Conservation (phyloP, 805 yeast species). For the Wickerhamiella azymoides region DNA sequence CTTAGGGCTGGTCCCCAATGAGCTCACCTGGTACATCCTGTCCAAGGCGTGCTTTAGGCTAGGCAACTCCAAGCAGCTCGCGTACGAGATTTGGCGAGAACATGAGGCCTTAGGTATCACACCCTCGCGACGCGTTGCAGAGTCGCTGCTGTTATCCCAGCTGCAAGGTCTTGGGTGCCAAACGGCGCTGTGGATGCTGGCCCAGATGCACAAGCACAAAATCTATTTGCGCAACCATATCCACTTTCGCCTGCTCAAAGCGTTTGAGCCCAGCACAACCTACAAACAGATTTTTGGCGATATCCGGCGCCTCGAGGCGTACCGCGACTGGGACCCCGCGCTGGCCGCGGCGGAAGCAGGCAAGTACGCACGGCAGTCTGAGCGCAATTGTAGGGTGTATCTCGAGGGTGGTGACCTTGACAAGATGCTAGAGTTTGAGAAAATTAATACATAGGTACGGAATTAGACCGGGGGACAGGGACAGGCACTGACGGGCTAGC, state of each 20-base stretch:
- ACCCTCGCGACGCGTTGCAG: conserved; percentile 17
- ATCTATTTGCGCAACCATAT: conserved; percentile 15
- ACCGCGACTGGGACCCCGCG: conserved; percentile 7
- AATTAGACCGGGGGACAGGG: background rate
- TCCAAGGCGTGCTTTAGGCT: conserved; percentile 20
- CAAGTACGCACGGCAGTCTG: conserved; percentile 12
- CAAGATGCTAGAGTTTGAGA: conserved; percentile 14
- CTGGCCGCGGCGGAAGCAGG: conserved; percentile 11
- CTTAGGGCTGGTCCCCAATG: conserved; percentile 10
- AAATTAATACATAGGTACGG: background rate
- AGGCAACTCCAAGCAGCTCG: conserved; percentile 22
- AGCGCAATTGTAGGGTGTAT: conserved; percentile 12
- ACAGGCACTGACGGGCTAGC: too few relatives aligned
- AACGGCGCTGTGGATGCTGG: conserved; percentile 15
- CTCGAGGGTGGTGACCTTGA: conserved; percentile 3
- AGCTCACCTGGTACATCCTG: conserved; percentile 14
- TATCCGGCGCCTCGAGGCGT: background rate
- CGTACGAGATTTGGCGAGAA: conserved; percentile 19
- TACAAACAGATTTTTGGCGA: conserved; percentile 3
- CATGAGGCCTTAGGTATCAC: conserved; percentile 3
- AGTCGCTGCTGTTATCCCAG: conserved; percentile 19
- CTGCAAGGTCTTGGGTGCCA: conserved; percentile 16
- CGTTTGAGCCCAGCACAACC: conserved; percentile 2
- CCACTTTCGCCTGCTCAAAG: conserved; percentile 10
- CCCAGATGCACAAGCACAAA: conserved; percentile 18